Evolutionary conservation across 2,329 filamentous ascomycete species (phyloP).

Genomic region (Neophaeococcomyces aloes): DNA sequence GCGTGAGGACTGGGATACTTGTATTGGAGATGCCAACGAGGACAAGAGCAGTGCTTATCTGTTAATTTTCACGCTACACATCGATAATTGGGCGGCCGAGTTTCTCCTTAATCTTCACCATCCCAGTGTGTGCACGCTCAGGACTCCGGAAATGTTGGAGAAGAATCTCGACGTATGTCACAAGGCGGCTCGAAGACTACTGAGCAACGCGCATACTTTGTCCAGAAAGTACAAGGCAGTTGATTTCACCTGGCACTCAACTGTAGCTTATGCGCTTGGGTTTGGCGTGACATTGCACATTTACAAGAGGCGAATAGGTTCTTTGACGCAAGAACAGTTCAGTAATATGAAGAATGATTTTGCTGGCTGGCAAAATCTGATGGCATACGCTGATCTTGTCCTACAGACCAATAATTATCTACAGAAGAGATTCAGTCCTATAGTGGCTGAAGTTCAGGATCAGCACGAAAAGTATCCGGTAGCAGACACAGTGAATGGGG

Average conservation of each 20-base stretch:
- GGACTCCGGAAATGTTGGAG: conserved; percentile 23
- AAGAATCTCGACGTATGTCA: conserved; percentile 26
- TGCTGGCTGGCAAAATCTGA: conserved; percentile 19
- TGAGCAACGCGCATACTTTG: conserved; percentile 22
- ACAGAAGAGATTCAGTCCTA: conserved; percentile 16
- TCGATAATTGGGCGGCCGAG: conserved; percentile 40
- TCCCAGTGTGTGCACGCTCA: conserved; percentile 37
- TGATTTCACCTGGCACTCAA: conserved; percentile 22
- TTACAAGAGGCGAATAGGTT: conserved; percentile 13
- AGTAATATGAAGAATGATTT: conserved; percentile 21
- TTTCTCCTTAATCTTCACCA: conserved; percentile 44
- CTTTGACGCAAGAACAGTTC: conserved; percentile 18
- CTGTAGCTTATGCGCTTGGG: conserved; percentile 18
- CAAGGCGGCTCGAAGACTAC: conserved; percentile 23
- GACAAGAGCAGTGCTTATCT: conserved; percentile 27
- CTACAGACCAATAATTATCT: conserved; percentile 19
- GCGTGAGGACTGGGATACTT: conserved; percentile 53
- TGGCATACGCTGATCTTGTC: conserved; percentile 21
- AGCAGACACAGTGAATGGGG: too few relatives aligned
- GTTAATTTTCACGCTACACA: conserved; percentile 38
- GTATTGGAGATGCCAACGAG: conserved; percentile 23
- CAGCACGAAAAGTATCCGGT: conserved; percentile 11
- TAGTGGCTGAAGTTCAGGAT: conserved; percentile 16
- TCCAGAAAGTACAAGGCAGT: conserved; percentile 21
- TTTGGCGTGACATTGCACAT: conserved; percentile 20